A percentile compares a stretch with the other conserved stretches of the same genome.
These are phyloP conservation scores for Xylaria sp. DNA, from an alignment of 2,329 filamentous ascomycete genomes.

Conservation along the genomic window DNA sequence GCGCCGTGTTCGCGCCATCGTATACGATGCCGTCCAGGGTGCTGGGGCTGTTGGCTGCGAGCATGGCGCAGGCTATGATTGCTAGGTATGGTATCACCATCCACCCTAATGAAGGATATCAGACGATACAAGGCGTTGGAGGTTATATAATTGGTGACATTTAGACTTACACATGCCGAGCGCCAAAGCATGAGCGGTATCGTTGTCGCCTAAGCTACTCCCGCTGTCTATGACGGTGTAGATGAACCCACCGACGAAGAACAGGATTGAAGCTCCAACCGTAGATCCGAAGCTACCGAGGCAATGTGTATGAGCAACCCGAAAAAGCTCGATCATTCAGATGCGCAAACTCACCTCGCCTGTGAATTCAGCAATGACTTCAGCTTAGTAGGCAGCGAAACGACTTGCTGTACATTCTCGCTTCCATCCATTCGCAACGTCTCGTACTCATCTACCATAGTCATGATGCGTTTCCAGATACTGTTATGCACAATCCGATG, in stretches of 20 bases:
- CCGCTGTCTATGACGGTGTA: slow-evolving; percentile 47
- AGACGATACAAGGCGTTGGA: neutral
- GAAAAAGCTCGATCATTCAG: neutral
- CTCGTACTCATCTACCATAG: slow-evolving; percentile 47
- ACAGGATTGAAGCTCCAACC: slow-evolving; percentile 45
- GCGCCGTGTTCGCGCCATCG: slow-evolving; percentile 41
- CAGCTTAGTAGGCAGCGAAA: slow-evolving; percentile 44
- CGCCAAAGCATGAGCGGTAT: slow-evolving; percentile 47
- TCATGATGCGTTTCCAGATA: slow-evolving; percentile 46
- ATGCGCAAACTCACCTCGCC: slow-evolving; percentile 40
- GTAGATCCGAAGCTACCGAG: slow-evolving; percentile 46
- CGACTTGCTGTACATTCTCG: slow-evolving; percentile 25
- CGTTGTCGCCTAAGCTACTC: slow-evolving; percentile 45
- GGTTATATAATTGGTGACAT: neutral
- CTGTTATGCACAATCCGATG: slow-evolving; percentile 42
- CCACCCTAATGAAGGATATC: slow-evolving; percentile 44
- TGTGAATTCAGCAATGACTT: slow-evolving; percentile 46
- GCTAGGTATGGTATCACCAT: slow-evolving; percentile 50
- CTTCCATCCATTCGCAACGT: slow-evolving; percentile 9
- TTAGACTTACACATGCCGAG: slow-evolving; percentile 49
- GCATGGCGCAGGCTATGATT: slow-evolving; percentile 49
- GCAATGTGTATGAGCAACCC: neutral
- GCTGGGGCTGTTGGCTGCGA: slow-evolving; percentile 47
- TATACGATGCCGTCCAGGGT: slow-evolving; percentile 47
- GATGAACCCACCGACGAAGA: slow-evolving; percentile 47